Base-by-base conservation (phyloP, 2,329 filamentous ascomycete genomes). In the Ascochyta lentis region DNA sequence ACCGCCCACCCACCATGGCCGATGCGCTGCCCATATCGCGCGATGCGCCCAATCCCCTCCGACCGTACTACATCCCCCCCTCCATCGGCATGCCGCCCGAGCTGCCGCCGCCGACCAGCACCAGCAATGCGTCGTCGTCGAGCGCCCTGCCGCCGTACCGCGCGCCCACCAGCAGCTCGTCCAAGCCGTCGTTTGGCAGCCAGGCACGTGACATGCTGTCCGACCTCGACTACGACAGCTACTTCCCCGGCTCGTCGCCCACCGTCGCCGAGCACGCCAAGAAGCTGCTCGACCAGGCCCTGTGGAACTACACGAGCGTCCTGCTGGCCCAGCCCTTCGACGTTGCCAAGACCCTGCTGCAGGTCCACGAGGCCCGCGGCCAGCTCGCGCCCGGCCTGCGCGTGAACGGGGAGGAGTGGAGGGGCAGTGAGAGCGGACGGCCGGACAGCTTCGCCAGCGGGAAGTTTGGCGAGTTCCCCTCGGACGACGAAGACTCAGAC, bases 281-380 rank as follows among this genome's bases (percentile, higher is more conserved):
- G 72, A 88, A 89, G 60, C 79, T 96, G 58, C 72, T 96, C 43
- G 92, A 98, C 72, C 89, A 93, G 74, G 86, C 95, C 62, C 74
- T 96, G 75, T 96, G 93, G 88, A 94, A 95, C 73, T 99, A 99
- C 78, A 89, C 89, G 13, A 92, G 89, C 54, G 88, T 96, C 23
- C 77, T 98, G 69, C 88, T 96, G 73, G 90, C 92, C 49, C 95
- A 99, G 78, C 95, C 95, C 13, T 98, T 99, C 75, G 95, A 98
- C 80, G 93, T 97, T 54, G 92, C 94, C 70, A 98, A 97, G 83
- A 95, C 89, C 13, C 86, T 98, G 52, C 79, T 99, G 66, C 95
- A 99, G 78, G 86, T 92, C 47, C 86, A 85, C 61, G 77, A 85
- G 48, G 80, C 80, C 34, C 73, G 76, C 9, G 76, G 65, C 3